Evolutionary conservation across 1,284 basidiomycete genomes (phyloP).

Genomic region (Rhodotorula sp.): DNA sequence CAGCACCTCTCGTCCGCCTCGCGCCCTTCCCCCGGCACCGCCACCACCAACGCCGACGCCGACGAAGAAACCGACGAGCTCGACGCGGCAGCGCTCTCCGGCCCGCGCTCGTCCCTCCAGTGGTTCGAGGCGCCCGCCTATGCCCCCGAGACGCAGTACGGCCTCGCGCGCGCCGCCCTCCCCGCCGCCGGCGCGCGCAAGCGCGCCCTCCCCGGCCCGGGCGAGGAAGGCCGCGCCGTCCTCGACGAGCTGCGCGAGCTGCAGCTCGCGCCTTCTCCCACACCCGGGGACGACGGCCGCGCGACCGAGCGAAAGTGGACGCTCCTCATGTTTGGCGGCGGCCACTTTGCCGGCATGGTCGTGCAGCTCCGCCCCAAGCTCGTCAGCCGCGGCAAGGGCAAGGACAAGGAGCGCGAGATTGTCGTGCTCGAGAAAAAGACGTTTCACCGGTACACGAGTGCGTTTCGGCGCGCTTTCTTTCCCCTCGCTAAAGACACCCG

Average conservation of each 20-base stretch:
- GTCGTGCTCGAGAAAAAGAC: constrained; percentile 90
- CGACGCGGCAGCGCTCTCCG: constrained; percentile 46
- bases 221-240: constrained; percentile 48
- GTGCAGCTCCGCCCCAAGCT: constrained; percentile 61
- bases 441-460: constrained; percentile 98
- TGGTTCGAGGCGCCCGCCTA: constrained; percentile 76
- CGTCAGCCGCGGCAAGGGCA: constrained; percentile 50
- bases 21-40: constrained; percentile 3
- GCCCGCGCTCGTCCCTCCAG: constrained; percentile 71
- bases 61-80: constrained; percentile 50
- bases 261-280: constrained; percentile 57
- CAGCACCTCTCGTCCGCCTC: constrained; percentile 52
- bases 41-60: constrained; percentile 53
- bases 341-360: constrained; percentile 93
- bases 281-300: no score
- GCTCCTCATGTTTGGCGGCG: constrained; percentile 93
- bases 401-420: constrained; percentile 65
- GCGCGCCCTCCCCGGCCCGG: constrained; percentile 38
- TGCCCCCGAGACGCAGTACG: constrained; percentile 69
- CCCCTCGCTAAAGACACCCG: not conserved
- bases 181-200: constrained; percentile 54
- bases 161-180: constrained; percentile 77
- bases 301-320: constrained; percentile 86
- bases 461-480: constrained; percentile 39
- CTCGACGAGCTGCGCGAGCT: constrained; percentile 61